Evolutionary conservation across 176 grass and related monocot species (phyloP).

Genomic region (Calamus simplicifolius): DNA sequence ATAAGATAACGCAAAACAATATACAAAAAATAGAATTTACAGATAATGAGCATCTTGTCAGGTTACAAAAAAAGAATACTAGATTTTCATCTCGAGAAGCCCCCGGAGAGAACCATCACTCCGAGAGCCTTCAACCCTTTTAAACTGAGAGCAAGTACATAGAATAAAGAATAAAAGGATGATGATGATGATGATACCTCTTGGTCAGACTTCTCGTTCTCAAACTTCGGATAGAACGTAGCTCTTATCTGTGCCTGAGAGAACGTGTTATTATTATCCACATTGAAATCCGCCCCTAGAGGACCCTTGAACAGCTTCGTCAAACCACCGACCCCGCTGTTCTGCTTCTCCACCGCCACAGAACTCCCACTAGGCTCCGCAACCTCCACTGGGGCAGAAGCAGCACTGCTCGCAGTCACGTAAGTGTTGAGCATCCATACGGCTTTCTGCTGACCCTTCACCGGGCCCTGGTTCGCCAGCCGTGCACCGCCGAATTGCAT

Average conservation of each 20-base stretch:
- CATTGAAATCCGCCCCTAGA: conserved; percentile 40
- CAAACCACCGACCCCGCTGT: conserved; percentile 4
- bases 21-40: no score
- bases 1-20: no score
- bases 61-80: no score
- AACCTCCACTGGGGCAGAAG: conserved; percentile 3
- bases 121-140: not conserved
- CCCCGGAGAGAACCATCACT: conserved; percentile 1
- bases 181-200: conserved; percentile 30
- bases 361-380: not conserved
- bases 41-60: no score
- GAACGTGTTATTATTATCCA: conserved; percentile 59
- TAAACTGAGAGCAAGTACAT: not conserved
- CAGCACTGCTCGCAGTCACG: conserved; percentile 13
- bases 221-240: conserved; percentile 94
- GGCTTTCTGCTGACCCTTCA: not conserved
- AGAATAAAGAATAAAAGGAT: not conserved
- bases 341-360: conserved; percentile 1
- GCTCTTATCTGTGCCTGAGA: conserved; percentile 65
- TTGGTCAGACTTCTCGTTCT: conserved; percentile 94
- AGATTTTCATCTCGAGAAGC: no score
- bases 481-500: conserved; percentile 3
- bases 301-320: conserved; percentile 49
- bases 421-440: conserved; percentile 49
- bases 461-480: not conserved